Percentiles rank a stretch among this genome's conserved stretches.
These are phyloP conservation scores for Metschnikowia peoriensis DNA, from an alignment of 805 yeast species.

Conservation along the genomic window DNA sequence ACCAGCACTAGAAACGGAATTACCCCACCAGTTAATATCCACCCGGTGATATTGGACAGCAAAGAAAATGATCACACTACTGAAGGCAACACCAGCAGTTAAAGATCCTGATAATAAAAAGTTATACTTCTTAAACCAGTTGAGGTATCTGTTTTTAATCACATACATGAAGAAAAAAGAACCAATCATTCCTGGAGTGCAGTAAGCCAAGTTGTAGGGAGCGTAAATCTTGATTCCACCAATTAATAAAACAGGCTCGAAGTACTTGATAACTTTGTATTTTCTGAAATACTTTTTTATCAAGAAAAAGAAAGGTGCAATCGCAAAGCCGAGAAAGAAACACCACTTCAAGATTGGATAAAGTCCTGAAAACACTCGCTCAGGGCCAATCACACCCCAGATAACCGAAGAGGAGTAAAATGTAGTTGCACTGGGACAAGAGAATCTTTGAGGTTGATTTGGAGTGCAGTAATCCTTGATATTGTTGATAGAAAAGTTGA, in stretches of 20 bases:
- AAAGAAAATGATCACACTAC: conserved; percentile 38
- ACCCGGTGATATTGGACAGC: conserved; percentile 21
- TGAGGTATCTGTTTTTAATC: conserved; percentile 39
- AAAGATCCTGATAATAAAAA: conserved; percentile 44
- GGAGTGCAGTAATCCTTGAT: conserved; percentile 35
- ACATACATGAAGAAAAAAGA: conserved; percentile 35
- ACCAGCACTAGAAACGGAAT: conserved; percentile 37
- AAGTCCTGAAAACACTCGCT: conserved; percentile 15
- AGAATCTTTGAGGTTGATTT: conserved; percentile 27
- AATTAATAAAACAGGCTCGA: conserved; percentile 42
- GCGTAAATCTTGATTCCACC: conserved; percentile 65
- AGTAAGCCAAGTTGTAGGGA: conserved; percentile 62
- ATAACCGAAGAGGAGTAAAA: conserved; percentile 44
- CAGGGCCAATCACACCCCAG: conserved; percentile 44
- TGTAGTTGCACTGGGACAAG: conserved; percentile 41
- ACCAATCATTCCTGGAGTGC: conserved; percentile 34
- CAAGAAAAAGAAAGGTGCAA: conserved; percentile 36
- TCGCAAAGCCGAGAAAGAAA: conserved; percentile 38
- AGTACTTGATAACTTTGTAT: conserved; percentile 37
- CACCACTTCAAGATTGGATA: conserved; percentile 18
- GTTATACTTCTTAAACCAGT: conserved; percentile 45
- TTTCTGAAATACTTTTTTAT: conserved; percentile 36
- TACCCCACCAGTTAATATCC: conserved; percentile 66
- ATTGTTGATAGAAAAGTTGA: conserved; percentile 40
- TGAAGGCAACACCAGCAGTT: conserved; percentile 43